A percentile compares a stretch with the other conserved stretches of the same genome.
Evolutionary conservation across 2,329 filamentous ascomycete species (phyloP).

Genomic region (Aspergillus brasiliensis): DNA sequence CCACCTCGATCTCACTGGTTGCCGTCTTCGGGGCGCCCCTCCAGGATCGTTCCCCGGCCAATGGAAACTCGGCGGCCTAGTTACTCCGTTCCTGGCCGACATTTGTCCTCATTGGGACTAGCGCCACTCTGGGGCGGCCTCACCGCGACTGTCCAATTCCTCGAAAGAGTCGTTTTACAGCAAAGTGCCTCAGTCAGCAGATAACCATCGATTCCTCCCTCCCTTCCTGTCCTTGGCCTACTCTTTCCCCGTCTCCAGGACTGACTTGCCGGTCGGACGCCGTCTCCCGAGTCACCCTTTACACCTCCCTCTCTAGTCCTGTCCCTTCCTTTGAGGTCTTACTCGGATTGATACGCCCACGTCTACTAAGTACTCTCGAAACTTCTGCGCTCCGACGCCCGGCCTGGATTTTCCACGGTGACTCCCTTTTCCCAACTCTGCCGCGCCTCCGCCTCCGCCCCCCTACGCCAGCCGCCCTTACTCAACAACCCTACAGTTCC

Average conservation of each 20-base stretch:
- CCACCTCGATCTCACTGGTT: background rate
- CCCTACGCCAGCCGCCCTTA: conserved; percentile 13
- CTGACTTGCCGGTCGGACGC: background rate
- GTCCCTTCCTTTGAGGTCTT: background rate
- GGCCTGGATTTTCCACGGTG: conserved; percentile 10
- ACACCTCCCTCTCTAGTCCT: background rate
- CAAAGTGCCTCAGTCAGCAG: background rate
- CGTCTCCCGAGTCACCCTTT: background rate
- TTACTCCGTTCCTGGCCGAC: conserved; percentile 10
- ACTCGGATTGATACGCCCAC: background rate
- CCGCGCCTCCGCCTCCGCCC: conserved; percentile 19
- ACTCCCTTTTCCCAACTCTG: conserved; percentile 17
- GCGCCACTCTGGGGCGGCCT: conserved; percentile 1
- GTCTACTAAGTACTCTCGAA: background rate
- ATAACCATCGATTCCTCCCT: conserved; percentile 3
- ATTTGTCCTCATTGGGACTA: conserved; percentile 6
- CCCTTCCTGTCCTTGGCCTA: background rate
- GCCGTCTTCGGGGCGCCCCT: background rate
- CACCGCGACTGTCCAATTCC: conserved; percentile 8
- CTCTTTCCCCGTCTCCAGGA: background rate
- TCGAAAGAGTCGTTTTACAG: background rate
- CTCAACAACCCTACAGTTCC: conserved; percentile 14
- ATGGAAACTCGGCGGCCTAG: conserved; percentile 16
- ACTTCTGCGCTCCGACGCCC: conserved; percentile 10
- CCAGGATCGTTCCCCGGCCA: conserved; percentile 1